Evolutionary conservation across 495 filamentous ascomycete genomes (phyloP), one percentile per base, ranked within the genome.

Genomic region (Lophium mytilinum): DNA sequence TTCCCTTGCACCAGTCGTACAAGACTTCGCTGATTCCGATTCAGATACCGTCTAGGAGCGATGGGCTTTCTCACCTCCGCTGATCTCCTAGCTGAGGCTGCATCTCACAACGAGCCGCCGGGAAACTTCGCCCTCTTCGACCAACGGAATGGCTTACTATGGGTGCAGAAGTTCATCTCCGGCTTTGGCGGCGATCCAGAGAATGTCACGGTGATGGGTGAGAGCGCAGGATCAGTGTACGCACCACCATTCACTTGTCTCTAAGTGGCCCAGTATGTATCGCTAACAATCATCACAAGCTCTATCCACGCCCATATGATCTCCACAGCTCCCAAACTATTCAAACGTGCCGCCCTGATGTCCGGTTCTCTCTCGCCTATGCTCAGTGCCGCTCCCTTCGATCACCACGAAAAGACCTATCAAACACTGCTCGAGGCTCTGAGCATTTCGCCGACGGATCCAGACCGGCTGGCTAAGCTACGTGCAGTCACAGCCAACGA

Each of bases 231-330:
- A 8, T n/a, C 10, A 11, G 52, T 61, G 58, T 30, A 30, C 6
- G 24, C 24, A 30, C 24, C n/a, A n/a, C n/a, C n/a, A n/a, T n/a
- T n/a, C n/a, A n/a, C 24, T 30, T 6, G 24, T 2, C 2, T 30
- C 24, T 6, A 30, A 30, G 6, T 30, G 24, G 3, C 24, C 24
- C 2, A 30, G 24, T 30, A 30, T 30, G 24, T 30, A 30, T 30
- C 24, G 6, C 24, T 30, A 30, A 30, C 6, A 30, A 30, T 6
- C 24, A 30, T 30, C 24, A 30, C 24, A 30, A 30, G 24, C 24
- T 55, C 52, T 35, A 61, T 61, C 30, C 51, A 37, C 17, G 46
- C 50, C 35, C 58, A 61, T 18, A 61, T 61, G 58, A 37, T 61
- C 3, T 17, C 52, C 7, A 7, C 46, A 10, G 15, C 53, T 4